A percentile compares a stretch with the other conserved stretches of the same genome.
These are phyloP conservation scores for Entonaema liquescens DNA, from an alignment of 495 filamentous ascomycete species.

Conservation along the genomic window DNA sequence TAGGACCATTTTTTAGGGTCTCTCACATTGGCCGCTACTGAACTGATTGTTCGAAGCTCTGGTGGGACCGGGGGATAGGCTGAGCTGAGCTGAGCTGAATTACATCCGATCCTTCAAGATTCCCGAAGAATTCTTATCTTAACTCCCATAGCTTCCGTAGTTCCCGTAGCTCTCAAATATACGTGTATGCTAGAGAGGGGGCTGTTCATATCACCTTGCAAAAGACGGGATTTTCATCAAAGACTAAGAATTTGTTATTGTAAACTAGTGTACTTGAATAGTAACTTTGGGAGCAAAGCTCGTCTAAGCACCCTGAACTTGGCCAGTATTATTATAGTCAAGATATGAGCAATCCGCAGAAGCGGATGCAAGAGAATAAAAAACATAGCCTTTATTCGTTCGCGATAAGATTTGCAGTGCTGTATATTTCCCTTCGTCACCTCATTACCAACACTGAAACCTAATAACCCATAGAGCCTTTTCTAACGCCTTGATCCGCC, in stretches of 20 bases:
- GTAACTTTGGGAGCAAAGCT: background rate
- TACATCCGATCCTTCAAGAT: background rate
- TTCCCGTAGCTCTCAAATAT: too few species aligned
- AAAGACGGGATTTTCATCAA: background rate
- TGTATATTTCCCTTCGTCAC: background rate
- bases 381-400: conserved; percentile 2
- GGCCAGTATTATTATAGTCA: conserved; percentile 4
- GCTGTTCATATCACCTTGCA: background rate
- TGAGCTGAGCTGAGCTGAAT: background rate
- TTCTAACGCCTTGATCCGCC: conserved; percentile 32
- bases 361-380: conserved; percentile 4
- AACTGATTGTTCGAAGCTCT: background rate
- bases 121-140: background rate
- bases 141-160: background rate
- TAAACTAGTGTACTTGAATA: conserved; percentile 11
- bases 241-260: background rate
- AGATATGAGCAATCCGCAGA: background rate
- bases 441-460: conserved; percentile 24
- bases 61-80: background rate
- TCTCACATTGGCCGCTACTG: conserved; percentile 13
- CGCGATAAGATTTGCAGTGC: background rate
- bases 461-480: conserved; percentile 5
- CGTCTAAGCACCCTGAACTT: background rate
- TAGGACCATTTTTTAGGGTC: background rate
- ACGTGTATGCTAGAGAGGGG: too few species aligned